phyloP scores from a whole-genome alignment of 2,329 filamentous ascomycete genomes.

The Pseudopithomyces chartarum region DNA sequence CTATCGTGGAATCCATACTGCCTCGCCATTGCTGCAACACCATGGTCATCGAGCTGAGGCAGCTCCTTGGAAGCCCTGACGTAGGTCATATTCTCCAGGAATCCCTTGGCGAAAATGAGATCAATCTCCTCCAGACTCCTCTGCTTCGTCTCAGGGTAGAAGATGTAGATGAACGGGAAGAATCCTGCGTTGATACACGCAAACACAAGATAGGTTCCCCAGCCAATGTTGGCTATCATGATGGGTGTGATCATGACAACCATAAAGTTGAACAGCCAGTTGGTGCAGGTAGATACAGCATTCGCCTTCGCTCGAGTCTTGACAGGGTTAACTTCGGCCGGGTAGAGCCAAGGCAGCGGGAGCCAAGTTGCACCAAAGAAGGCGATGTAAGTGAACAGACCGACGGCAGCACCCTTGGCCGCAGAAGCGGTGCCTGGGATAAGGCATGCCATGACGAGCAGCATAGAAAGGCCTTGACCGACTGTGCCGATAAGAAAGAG shows the following conservation, averaged over 20 bases:
- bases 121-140: conserved; percentile 57
- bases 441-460: conserved; percentile 48
- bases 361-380: conserved; percentile 71
- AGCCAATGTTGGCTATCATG: conserved; percentile 42
- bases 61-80: conserved; percentile 45
- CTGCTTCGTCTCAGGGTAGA: conserved; percentile 62
- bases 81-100: conserved; percentile 42
- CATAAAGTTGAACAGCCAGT: conserved; percentile 60
- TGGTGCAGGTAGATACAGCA: conserved; percentile 58
- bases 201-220: conserved; percentile 55
- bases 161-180: conserved; percentile 59
- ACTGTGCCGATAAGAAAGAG: conserved; percentile 50
- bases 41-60: conserved; percentile 38
- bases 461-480: conserved; percentile 58
- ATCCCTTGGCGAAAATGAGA: conserved; percentile 52
- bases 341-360: conserved; percentile 64
- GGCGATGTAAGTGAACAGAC: conserved; percentile 71
- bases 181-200: conserved; percentile 58
- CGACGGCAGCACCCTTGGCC: conserved; percentile 60
- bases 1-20: conserved; percentile 39
- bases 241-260: conserved; percentile 51
- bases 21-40: conserved; percentile 38
- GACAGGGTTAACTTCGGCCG: conserved; percentile 60
- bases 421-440: conserved; percentile 43
- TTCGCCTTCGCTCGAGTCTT: conserved; percentile 62